Percentiles rank a stretch among this genome's conserved stretches.
phyloP scores from a whole-genome alignment of 2,329 filamentous ascomycete species.

The Rhexocercosporidium sp. region DNA sequence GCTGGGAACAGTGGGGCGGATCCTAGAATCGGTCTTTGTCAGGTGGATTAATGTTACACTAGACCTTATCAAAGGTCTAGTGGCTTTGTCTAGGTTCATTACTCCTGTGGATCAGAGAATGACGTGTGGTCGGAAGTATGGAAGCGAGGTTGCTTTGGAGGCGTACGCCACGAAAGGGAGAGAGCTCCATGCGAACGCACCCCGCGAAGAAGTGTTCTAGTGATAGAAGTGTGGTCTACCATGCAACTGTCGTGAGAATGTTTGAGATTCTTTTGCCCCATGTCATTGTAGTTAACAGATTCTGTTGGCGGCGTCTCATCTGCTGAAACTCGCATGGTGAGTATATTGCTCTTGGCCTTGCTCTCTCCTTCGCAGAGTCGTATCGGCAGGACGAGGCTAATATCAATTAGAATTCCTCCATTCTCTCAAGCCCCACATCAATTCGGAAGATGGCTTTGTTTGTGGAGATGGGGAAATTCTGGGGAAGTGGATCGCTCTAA shows the following conservation, averaged over 20 bases:
- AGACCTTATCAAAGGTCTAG: background rate
- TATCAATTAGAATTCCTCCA: background rate
- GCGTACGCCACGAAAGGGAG: conserved; percentile 1
- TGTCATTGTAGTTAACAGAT: background rate
- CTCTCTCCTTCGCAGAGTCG: background rate
- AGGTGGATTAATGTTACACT: conserved; percentile 9
- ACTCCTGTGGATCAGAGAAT: background rate
- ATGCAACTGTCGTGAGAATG: background rate
- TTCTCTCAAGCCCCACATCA: background rate
- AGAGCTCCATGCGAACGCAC: background rate
- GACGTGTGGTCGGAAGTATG: conserved; percentile 21
- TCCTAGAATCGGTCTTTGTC: background rate
- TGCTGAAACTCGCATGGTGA: background rate
- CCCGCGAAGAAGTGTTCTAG: background rate
- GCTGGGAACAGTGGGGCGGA: conserved; percentile 3
- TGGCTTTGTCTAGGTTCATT: background rate
- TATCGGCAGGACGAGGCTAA: background rate
- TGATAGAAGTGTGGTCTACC: background rate
- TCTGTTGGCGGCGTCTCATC: background rate
- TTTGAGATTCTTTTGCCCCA: background rate
- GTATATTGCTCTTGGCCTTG: background rate
- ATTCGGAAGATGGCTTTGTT: background rate
- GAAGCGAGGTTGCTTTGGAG: conserved; percentile 18
- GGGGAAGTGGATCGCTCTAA: background rate
- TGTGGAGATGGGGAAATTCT: background rate